Base-by-base conservation (phyloP, 345 rosid genomes). In the Eucalyptus camaldulensis region DNA sequence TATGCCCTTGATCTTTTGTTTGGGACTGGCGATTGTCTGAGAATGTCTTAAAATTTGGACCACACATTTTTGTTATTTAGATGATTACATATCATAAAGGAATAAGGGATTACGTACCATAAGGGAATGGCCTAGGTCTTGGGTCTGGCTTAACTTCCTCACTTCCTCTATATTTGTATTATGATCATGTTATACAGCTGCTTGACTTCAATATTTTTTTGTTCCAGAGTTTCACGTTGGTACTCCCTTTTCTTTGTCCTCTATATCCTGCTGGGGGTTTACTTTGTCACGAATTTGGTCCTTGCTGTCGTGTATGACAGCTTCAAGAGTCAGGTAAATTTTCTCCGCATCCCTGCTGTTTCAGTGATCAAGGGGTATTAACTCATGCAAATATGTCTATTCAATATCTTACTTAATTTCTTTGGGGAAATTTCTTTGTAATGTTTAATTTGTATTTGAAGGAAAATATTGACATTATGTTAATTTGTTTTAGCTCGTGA, bases 301-400 rank as follows among this genome's bases (percentile, higher is more conserved):
- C 99, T 98, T 92, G 99, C 99, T 90, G 99, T 98, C 87, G 97
- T 98, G 22, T 98, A 98, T 87, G 98, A 98, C 91, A 95, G 98
- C 94, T 98, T 98, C 91, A 98, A 96, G 94, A 91, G 94, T 90
- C 97, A 98, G 99, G 99, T 97, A 93, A 44, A 85, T 81, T 86
- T 58, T 90, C 50, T 49, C 43, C 7, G 90, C 49, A 44, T 86
- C 87, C 85, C 11, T 80, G 83, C 29, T 76, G 47, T 76, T 76
- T 76, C 83, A 76, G 47, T 72, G 43, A 33, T 21, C 4, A 76
- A 76, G 83, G 29, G 45, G 47, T 76, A 76, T 21, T 76, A 69
- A 22, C 29, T 76, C 15, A 76, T 76, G 83, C 15, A 40, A 76
- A 43, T 40, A 76, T 76, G 29, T 76, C 27, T 76, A 40, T 40